Evolutionary conservation across 768 basidiomycete species (phyloP), one percentile per base, ranked within the genome.

Genomic region (Lyophyllum atratum): DNA sequence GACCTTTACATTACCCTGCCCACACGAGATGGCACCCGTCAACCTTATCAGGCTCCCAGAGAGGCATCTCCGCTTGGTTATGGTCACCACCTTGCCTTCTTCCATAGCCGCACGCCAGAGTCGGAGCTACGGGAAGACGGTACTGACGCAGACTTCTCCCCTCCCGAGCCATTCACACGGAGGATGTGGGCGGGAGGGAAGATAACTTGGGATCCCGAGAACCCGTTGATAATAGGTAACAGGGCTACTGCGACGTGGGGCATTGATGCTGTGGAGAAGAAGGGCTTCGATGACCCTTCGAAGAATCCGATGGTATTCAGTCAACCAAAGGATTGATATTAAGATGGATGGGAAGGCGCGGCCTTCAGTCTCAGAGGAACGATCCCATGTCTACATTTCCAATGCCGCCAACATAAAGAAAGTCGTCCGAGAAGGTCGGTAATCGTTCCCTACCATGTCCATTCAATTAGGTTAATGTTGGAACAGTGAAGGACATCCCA

Each of bases 181-280:
- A 76, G 90, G n/a, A 92, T 92, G 90, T 92, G 90, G 89, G 89
- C 87, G 2, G 80, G 86, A 21, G 90, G 90, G 3, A 79, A 72
- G 63, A 85, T 92, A 67, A 73, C 70, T 25, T 92, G 88, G 88
- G 77, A 84, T 62, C 60, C 70, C 46, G 52, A 66, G 28, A 68
- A 71, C 33, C 79, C 80, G 0, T 68, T 92, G 58, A 61, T 76
- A 42, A 74, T 86, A 29, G 90, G 89, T 11, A 74, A 79, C 45
- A 76, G 65, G 45, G 85, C 83, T 0, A 74, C 48, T 2, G 82
- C 85, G 14, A 70, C 68, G 14, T 78, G 82, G 55, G 79, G 70
- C 26, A 76, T 90, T 34, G 72, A 64, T 9, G 75, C 76, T 19
- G 77, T 87, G 22, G 72, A 81, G 64, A 85, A 84, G 79, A 90